Evolutionary conservation across 495 filamentous ascomycete genomes (phyloP).

Genomic region (Penicillium paxilli): DNA sequence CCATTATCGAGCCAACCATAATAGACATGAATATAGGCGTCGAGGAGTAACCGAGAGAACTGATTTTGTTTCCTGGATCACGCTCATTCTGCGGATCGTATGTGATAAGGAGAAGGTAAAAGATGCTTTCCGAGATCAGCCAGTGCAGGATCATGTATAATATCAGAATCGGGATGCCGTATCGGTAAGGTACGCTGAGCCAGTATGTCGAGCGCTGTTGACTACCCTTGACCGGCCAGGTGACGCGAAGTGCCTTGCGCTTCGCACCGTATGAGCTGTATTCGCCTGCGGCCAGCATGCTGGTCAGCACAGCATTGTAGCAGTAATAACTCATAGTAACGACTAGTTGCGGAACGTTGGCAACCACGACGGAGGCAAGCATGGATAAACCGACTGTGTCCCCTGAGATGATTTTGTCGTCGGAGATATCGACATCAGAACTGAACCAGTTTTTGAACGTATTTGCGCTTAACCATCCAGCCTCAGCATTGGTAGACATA

Average conservation of each 20-base stretch:
- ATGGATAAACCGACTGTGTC: neutral
- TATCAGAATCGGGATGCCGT: slow-evolving; percentile 32
- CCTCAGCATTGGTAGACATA: neutral
- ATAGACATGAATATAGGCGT: slow-evolving; percentile 28
- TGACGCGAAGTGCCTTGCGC: slow-evolving; percentile 46
- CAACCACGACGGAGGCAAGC: slow-evolving; percentile 11
- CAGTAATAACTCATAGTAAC: slow-evolving; percentile 43
- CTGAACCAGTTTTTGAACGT: slow-evolving; percentile 1
- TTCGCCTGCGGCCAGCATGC: slow-evolving; percentile 41
- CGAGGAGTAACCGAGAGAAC: slow-evolving; percentile 26
- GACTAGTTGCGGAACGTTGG: slow-evolving; percentile 46
- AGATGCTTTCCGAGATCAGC: slow-evolving; percentile 43
- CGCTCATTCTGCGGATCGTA: slow-evolving; percentile 10
- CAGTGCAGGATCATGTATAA: slow-evolving; percentile 35
- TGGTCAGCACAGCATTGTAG: slow-evolving; percentile 39
- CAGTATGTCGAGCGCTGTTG: slow-evolving; percentile 46
- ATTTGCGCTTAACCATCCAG: neutral
- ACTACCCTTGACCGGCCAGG: slow-evolving; percentile 29
- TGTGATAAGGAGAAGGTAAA: slow-evolving; percentile 27
- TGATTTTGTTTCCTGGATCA: neutral
- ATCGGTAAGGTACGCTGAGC: slow-evolving; percentile 42
- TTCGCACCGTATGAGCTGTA: slow-evolving; percentile 27
- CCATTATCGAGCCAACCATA: slow-evolving; percentile 22
- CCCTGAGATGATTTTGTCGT: neutral
- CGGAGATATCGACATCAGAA: neutral